phyloP scores from a whole-genome alignment of 2,329 filamentous ascomycete genomes.

The Alternaria alternata region DNA sequence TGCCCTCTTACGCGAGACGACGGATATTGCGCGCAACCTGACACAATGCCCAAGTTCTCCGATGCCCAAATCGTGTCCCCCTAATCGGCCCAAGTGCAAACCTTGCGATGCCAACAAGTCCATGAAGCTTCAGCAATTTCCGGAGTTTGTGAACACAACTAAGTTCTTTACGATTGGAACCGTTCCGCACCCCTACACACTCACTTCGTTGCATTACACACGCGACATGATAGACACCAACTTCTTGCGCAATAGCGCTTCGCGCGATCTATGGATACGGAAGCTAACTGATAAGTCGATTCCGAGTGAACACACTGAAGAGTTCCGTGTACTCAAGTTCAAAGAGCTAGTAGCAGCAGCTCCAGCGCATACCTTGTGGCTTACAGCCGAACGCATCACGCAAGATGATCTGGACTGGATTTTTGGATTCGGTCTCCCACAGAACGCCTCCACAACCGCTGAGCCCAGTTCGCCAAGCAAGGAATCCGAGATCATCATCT shows the following conservation, averaged over 20 bases:
- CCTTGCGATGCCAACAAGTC: constrained; percentile 71
- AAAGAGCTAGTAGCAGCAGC: constrained; percentile 81
- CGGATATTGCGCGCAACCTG: constrained; percentile 77
- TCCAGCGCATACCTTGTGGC: constrained; percentile 75
- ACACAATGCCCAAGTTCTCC: constrained; percentile 77
- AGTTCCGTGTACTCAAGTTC: constrained; percentile 73
- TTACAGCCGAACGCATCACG: constrained; percentile 71
- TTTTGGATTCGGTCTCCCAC: constrained; percentile 84
- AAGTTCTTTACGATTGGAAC: constrained; percentile 82
- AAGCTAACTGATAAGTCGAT: constrained; percentile 75
- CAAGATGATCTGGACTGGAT: constrained; percentile 84
- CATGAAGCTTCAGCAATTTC: constrained; percentile 72
- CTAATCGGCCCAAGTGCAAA: constrained; percentile 77
- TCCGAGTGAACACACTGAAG: constrained; percentile 68
- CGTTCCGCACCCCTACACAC: constrained; percentile 90
- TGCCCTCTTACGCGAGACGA: constrained; percentile 72
- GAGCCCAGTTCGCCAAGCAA: constrained; percentile 67
- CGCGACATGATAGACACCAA: constrained; percentile 55
- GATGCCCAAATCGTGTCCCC: constrained; percentile 80
- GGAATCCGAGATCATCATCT: constrained; percentile 61
- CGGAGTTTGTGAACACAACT: constrained; percentile 75
- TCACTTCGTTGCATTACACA: constrained; percentile 70
- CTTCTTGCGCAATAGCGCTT: constrained; percentile 65
- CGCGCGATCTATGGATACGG: constrained; percentile 80
- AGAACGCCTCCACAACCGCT: constrained; percentile 60